phyloP scores from a whole-genome alignment of 2,329 filamentous ascomycete genomes.

The Diaporthe amygdali region DNA sequence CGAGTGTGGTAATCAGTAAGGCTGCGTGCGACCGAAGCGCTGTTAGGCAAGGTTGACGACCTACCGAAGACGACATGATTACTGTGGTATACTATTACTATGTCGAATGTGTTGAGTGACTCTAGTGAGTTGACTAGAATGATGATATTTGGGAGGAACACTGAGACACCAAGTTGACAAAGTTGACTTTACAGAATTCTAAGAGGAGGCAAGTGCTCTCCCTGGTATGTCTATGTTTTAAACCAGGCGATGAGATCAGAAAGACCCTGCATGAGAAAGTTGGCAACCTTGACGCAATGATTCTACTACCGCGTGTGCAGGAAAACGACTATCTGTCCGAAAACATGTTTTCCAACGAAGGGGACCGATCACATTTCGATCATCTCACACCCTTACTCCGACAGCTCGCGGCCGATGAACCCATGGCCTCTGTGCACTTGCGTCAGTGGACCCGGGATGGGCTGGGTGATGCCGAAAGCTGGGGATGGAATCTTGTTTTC shows the following conservation, averaged over 20 bases:
- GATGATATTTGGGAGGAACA: not conserved
- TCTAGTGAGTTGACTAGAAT: conserved; percentile 7
- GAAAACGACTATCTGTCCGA: not conserved
- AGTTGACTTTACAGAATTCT: not conserved
- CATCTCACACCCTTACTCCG: conserved; percentile 1
- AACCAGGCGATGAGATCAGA: conserved; percentile 7
- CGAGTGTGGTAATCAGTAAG: conserved; percentile 7
- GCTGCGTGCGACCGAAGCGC: not conserved
- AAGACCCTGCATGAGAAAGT: conserved; percentile 25
- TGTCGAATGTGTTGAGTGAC: not conserved
- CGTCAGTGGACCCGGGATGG: conserved; percentile 18
- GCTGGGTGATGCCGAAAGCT: not conserved
- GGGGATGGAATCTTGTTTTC: conserved; percentile 23
- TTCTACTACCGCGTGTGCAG: not conserved
- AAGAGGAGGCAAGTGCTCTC: conserved; percentile 11
- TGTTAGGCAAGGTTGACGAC: not conserved
- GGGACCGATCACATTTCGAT: conserved; percentile 10
- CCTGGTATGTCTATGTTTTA: conserved; percentile 25
- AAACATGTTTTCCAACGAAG: conserved; percentile 18
- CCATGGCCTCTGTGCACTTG: conserved; percentile 12
- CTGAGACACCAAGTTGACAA: not conserved
- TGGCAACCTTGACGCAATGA: conserved; percentile 28
- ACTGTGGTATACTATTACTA: not conserved
- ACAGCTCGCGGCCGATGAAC: not conserved
- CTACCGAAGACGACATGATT: conserved; percentile 26